Evolutionary conservation across 2,329 filamentous ascomycete genomes (phyloP).

Genomic region (Dactylellina leptospora): DNA sequence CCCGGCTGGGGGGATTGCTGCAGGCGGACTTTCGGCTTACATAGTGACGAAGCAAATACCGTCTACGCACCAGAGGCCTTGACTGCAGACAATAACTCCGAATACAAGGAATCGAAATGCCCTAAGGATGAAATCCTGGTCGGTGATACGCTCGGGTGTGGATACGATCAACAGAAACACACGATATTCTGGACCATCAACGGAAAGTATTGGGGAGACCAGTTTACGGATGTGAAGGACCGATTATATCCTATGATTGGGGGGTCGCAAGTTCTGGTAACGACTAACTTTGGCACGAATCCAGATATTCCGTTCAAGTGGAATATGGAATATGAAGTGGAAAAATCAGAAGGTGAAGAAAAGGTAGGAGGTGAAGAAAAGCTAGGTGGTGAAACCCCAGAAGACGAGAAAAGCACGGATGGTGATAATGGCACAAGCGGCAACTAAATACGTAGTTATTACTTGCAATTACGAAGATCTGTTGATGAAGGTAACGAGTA

Average conservation of each 20-base stretch:
- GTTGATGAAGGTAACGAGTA: not conserved
- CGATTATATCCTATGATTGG: conserved; percentile 26
- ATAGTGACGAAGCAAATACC: not conserved
- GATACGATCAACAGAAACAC: conserved; percentile 28
- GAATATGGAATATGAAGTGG: too few relatives aligned
- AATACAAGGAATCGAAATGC: not conserved
- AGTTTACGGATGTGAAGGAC: conserved; percentile 6
- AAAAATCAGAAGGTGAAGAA: too few relatives aligned
- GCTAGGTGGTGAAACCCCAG: too few relatives aligned
- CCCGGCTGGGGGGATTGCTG: conserved; percentile 6
- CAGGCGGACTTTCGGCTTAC: conserved; percentile 3
- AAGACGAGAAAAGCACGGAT: too few relatives aligned
- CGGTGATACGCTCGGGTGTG: conserved; percentile 27
- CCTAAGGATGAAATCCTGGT: not conserved
- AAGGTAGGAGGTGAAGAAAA: too few relatives aligned
- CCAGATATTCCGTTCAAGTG: conserved; percentile 10
- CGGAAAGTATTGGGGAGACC: not conserved
- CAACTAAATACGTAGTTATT: too few relatives aligned
- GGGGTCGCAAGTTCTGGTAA: not conserved
- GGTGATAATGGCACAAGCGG: too few relatives aligned
- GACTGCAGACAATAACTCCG: not conserved
- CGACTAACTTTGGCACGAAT: conserved; percentile 27
- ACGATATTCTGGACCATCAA: conserved; percentile 32
- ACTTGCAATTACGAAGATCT: too few relatives aligned
- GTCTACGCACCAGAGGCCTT: not conserved